phyloP scores from a whole-genome alignment of 1,284 basidiomycete genomes.

The Mycena citricolor region DNA sequence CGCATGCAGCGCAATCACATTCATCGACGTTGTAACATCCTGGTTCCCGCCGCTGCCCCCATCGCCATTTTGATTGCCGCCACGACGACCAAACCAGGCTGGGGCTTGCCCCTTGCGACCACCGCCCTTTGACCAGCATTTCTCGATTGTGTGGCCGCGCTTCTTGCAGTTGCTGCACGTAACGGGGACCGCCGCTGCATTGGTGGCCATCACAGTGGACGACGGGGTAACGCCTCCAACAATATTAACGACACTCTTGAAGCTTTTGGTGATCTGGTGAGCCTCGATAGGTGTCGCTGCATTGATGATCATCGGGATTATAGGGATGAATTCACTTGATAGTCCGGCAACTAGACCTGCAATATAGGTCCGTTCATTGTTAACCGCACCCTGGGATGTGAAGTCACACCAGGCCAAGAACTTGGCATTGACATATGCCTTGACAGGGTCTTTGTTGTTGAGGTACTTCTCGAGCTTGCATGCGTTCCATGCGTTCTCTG shows the following conservation, averaged over 20 bases:
- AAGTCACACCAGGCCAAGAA: background rate
- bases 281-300: background rate
- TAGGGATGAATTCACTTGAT: conserved; percentile 1
- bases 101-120: conserved; percentile 1
- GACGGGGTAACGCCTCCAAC: background rate
- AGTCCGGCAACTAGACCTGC: background rate
- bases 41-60: background rate
- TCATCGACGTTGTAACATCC: too few relatives aligned
- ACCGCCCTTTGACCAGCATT: too few relatives aligned
- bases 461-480: background rate
- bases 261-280: background rate
- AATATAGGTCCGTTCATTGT: background rate
- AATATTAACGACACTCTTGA: conserved; percentile 3
- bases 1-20: too few relatives aligned
- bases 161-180: too few relatives aligned
- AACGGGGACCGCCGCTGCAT: too few relatives aligned
- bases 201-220: background rate
- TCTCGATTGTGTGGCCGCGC: too few relatives aligned
- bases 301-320: conserved; percentile 1
- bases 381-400: background rate
- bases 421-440: conserved; percentile 1
- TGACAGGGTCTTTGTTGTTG: background rate
- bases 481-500: conserved; percentile 1
- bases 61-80: background rate
- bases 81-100: conserved; percentile 1